phyloP scores from a whole-genome alignment of 164 flowering plant genomes.

The Amborella trichopoda region DNA sequence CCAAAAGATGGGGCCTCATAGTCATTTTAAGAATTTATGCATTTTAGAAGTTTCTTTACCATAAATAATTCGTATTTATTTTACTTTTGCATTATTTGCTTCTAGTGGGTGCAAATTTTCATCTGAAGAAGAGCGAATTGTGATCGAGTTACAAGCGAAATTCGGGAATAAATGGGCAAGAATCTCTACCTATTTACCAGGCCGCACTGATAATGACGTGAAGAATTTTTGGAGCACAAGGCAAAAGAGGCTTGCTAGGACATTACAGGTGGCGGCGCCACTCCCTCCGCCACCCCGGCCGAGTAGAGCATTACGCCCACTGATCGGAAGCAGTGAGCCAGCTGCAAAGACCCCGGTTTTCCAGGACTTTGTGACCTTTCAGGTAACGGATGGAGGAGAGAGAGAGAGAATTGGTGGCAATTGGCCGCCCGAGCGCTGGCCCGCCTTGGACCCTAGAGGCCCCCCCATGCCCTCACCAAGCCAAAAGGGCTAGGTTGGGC shows the following conservation, averaged over 20 bases:
- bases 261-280: conserved; percentile 33
- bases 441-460: too few species aligned
- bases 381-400: too few species aligned
- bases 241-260: conserved; percentile 77
- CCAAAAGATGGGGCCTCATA: too few species aligned
- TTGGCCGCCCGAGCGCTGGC: too few species aligned
- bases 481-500: too few species aligned
- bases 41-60: too few species aligned
- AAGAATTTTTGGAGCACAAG: conserved; percentile 98
- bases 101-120: conserved; percentile 85
- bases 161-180: conserved; percentile 94
- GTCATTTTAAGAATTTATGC: too few species aligned
- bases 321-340: background rate
- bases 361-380: conserved; percentile 14
- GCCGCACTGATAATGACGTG: conserved; percentile 91
- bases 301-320: too few species aligned
- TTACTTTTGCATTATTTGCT: too few species aligned
- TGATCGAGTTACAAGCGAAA: conserved; percentile 77
- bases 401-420: too few species aligned
- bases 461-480: too few species aligned
- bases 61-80: too few species aligned
- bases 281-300: conserved; percentile 22
- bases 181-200: conserved; percentile 67
- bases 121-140: conserved; percentile 69
- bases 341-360: conserved; percentile 12